Base-by-base conservation (phyloP, 495 filamentous ascomycete species). In the Mycothermus thermophilus region DNA sequence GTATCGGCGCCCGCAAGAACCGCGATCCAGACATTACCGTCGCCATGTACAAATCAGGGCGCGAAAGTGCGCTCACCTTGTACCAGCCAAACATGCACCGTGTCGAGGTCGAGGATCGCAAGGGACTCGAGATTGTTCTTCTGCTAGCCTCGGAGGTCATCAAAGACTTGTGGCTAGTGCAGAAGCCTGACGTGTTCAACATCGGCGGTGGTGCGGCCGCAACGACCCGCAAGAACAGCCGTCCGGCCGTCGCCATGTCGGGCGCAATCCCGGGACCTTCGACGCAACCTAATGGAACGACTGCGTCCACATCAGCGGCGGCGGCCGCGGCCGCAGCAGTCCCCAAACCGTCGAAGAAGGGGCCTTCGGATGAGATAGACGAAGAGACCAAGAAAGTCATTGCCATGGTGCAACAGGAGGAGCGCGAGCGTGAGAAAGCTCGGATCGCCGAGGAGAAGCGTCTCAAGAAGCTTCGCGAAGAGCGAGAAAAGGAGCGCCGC, bases 1-100 rank as follows among this genome's bases (percentile, higher is more conserved):
- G 73, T 0, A 70, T 79, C 0, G 69, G 75, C 18, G 74, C 75
- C 18, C 70, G 73, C 48, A 86, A 81, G 62, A 75, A 67, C 55
- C 80, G 78, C 46, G 92, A 97, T 56, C 88, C 90, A 7, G 90
- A 96, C 58, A 95, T 96, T 43, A 85, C 83, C 4, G 65, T 96
- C 12, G 83, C 82, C 0, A 64, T 96, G 36, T 94, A 88, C 63
- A 72, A 72, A 38, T 51, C 57, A 14, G 52, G 50, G 6, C 50
- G 48, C 10, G 67, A 72, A 23, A 54, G 43, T 25, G 40, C 42
- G 19, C 50, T 96, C 20, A 92, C 88, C 10, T 62, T 97, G 26
- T 94, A 94, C 59, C 80, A 96, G 59, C 80, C 88, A 12, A 95
- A 96, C 50, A 63, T 96, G 18, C 77, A 79, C 29, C 67, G 90